A percentile compares a stretch with the other conserved stretches of the same genome.
These are phyloP conservation scores for Mycena floridula DNA, from an alignment of 768 basidiomycete genomes.

Conservation along the genomic window DNA sequence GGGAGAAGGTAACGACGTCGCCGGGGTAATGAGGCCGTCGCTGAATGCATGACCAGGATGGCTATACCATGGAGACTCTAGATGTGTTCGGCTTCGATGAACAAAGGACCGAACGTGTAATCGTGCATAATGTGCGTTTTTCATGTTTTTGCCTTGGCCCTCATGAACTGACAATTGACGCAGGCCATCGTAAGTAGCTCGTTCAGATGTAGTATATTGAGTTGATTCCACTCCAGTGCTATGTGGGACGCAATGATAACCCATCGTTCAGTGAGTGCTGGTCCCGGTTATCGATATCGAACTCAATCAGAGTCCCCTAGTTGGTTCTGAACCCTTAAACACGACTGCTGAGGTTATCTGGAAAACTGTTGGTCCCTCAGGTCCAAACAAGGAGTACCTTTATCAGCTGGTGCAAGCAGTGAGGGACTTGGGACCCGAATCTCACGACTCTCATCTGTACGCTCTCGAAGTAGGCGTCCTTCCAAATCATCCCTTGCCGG, in stretches of 20 bases:
- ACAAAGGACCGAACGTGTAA: slow-evolving; percentile 43
- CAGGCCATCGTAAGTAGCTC: slow-evolving; percentile 50
- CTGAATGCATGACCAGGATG: slow-evolving; percentile 50
- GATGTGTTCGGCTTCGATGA: slow-evolving; percentile 61
- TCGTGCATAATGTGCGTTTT: slow-evolving; percentile 46
- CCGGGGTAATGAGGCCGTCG: neutral
- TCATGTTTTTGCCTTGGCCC: neutral
- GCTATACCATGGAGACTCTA: slow-evolving; percentile 79
- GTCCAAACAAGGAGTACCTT: slow-evolving; percentile 90
- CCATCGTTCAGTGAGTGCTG: slow-evolving; percentile 75
- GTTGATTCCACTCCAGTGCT: slow-evolving; percentile 51
- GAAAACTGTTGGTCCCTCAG: slow-evolving; percentile 78
- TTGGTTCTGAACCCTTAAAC: slow-evolving; percentile 78
- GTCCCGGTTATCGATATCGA: neutral
- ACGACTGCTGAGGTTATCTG: slow-evolving; percentile 64
- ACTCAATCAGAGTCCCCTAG: slow-evolving; percentile 28
- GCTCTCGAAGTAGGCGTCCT: slow-evolving; percentile 58
- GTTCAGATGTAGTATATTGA: too few species aligned
- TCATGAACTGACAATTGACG: slow-evolving; percentile 7
- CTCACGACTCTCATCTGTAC: slow-evolving; percentile 69
- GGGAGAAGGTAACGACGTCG: slow-evolving; percentile 61
- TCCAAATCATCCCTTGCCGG: too few species aligned
- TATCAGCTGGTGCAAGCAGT: slow-evolving; percentile 73
- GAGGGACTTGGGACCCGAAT: slow-evolving; percentile 64
- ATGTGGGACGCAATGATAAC: slow-evolving; percentile 83